Evolutionary conservation across 148 eudicot species (phyloP), one percentile per base, ranked within the genome.

Genomic region (Rhododendron mucronatum): DNA sequence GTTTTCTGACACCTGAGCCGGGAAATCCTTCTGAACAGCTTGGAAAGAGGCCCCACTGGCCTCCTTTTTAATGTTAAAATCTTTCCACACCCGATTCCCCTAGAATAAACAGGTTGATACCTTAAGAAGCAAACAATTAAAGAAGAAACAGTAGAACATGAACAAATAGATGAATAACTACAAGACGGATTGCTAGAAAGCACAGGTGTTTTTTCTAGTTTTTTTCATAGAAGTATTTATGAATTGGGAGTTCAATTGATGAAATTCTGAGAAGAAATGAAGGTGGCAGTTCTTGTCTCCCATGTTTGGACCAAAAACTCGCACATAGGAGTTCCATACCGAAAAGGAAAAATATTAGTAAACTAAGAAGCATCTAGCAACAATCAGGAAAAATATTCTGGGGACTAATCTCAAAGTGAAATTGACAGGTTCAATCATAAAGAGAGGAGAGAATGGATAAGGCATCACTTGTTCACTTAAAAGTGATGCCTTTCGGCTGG

Each of bases 31-130:
- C 78, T 69, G 76, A 71, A 95, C 92, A 84, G 94, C 92, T 81
- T 75, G 80, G 7, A 85, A 90, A 39, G 96, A 93, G 78, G 85
- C 81, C 3, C 92, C 94, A 9, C 90, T 92, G 75, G 99, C 94
- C 86, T 77, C 96, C 86, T 85, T 91, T 48, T 88, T 86, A 88
- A 95, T 92, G 89, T 96, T 92, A 85, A 96, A 95, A 91, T 95
- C 92, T 89, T 83, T 89, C 73, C 80, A 82, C 78, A 84, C 90
- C 23, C 77, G 90, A 65, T 91, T 94, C n/a, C 97, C 98, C 97
- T 95, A 51, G 55, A 85, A 51, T 41, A 50, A 61, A 86, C 33
- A 85, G 76, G 35, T 33, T n/a, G 14, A 37, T 41, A 10, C 6
- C 44, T 45, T 78, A 18, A 85, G 82, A 85, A 26, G 78, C 16